Base-by-base conservation (phyloP, 1,139 yeast species). In the Saccharomyces hybrid region DNA sequence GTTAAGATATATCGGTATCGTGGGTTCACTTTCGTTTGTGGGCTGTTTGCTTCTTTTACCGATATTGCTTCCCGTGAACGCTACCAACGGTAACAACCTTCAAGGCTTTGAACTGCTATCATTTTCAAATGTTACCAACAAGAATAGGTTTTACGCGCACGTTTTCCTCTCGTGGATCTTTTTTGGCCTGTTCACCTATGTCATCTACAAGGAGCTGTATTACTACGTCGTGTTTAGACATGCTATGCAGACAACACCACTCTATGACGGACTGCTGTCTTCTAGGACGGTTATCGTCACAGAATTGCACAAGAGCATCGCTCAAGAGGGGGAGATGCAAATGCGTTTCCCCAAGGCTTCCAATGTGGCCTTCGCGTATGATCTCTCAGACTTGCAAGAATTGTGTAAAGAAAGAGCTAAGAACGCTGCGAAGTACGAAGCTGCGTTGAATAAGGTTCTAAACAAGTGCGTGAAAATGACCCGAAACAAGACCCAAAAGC, bases 61-160 rank as follows among this genome's bases (percentile, higher is more conserved):
- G 29, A 80, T 93, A 56, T 74, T 93, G 56, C 76, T 93, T 58
- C 95, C 99, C 0, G 85, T 93, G 51, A 88, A 90, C 69, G 96
- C 95, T 13, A 83, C 96, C 7, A 84, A 88, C 59, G 93, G 95
- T 23, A 76, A 76, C 51, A 74, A 76, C 46, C 72, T 74, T 38
- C 59, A 70, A 11, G 90, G 86, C 52, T 79, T 85, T 54, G 84
- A 84, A 62, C 73, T 79, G 48, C 71, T 86, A 55, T 72, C 87
- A 2, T 81, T 81, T 59, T 77, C 88, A 38, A 85, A 86, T 63
- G 85, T 90, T 54, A 74, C 73, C 13, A 72, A 83, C 60, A 76
- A 79, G 55, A 78, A 80, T 69, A 75, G 88, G 67, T 82, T 76
- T 59, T 84, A 80, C 65, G 91, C 90, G 34, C 93, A 85, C 64